A percentile compares a stretch with the other conserved stretches of the same genome.
These are phyloP conservation scores for Breynia disticha DNA, from an alignment of 441 rosid genomes.

Conservation along the genomic window DNA sequence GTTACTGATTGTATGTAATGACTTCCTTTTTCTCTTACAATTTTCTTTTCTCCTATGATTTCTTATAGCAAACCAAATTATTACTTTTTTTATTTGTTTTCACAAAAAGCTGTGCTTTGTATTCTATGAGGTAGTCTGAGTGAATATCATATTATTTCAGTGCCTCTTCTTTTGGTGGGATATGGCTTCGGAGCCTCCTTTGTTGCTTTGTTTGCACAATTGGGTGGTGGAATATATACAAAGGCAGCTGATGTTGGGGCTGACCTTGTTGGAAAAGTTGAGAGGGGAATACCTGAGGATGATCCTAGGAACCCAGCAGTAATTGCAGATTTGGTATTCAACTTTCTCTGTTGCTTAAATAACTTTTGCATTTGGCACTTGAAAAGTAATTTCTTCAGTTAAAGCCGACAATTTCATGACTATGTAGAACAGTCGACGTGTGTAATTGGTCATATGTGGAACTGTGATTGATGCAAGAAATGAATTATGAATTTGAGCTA, in stretches of 20 bases:
- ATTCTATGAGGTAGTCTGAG: too few species aligned
- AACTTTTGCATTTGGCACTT: neutral
- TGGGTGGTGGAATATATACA: slow-evolving; percentile 58
- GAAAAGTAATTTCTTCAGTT: neutral
- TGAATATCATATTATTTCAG: slow-evolving; percentile 29
- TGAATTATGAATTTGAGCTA: too few species aligned
- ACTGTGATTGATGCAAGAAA: too few species aligned
- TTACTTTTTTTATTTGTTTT: neutral
- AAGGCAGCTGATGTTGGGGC: slow-evolving; percentile 28
- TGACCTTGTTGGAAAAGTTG: slow-evolving; percentile 27
- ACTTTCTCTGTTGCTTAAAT: too few species aligned
- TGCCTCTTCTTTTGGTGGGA: slow-evolving; percentile 95
- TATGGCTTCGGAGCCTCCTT: slow-evolving; percentile 61
- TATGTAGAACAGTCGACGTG: too few species aligned
- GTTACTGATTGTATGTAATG: slow-evolving; percentile 76
- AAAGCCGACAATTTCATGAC: too few species aligned
- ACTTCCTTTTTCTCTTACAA: slow-evolving; percentile 12
- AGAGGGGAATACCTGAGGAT: slow-evolving; percentile 22
- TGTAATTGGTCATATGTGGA: too few species aligned
- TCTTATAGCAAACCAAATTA: too few species aligned
- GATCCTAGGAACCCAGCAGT: slow-evolving; percentile 29
- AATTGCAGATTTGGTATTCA: neutral
- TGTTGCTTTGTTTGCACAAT: slow-evolving; percentile 63
- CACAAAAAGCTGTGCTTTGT: too few species aligned
- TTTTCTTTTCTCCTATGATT: neutral